phyloP scores from a whole-genome alignment of 208 protist genomes.

The Leishmania lainsoni region DNA sequence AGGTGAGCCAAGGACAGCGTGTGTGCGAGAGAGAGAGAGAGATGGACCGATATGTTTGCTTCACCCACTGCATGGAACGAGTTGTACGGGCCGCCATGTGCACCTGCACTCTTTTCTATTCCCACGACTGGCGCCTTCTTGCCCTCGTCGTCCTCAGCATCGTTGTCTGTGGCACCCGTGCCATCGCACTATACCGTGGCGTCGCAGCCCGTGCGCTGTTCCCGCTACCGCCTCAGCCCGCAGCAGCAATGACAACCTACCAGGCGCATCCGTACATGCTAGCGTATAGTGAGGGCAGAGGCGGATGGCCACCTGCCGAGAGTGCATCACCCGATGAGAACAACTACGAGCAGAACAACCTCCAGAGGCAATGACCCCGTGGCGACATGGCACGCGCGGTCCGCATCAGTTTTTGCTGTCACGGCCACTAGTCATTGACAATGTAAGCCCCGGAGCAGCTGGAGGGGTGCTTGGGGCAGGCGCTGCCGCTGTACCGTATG shows the following conservation, averaged over 20 bases:
- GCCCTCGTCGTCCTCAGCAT: conserved; percentile 20
- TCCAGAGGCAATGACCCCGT: neutral
- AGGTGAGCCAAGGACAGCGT: neutral
- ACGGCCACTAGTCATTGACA: neutral
- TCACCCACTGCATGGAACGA: conserved; percentile 14
- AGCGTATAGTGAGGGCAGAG: neutral
- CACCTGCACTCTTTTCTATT: neutral
- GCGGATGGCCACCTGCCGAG: neutral
- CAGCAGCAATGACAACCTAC: neutral
- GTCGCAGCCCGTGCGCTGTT: conserved; percentile 23
- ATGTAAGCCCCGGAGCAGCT: neutral
- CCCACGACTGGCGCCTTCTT: neutral
- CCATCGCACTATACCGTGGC: conserved; percentile 12
- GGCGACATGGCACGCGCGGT: neutral
- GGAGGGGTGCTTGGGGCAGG: neutral
- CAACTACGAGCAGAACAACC: neutral
- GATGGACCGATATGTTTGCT: neutral
- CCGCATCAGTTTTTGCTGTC: neutral
- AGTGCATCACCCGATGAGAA: neutral
- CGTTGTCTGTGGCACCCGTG: neutral
- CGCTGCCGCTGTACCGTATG: neutral
- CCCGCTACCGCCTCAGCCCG: neutral
- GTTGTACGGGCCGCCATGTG: conserved; percentile 2
- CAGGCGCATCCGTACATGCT: neutral
- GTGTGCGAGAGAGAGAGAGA: neutral